Evolutionary conservation across 2,329 filamentous ascomycete species (phyloP).

Genomic region (Ophiostoma sp.): DNA sequence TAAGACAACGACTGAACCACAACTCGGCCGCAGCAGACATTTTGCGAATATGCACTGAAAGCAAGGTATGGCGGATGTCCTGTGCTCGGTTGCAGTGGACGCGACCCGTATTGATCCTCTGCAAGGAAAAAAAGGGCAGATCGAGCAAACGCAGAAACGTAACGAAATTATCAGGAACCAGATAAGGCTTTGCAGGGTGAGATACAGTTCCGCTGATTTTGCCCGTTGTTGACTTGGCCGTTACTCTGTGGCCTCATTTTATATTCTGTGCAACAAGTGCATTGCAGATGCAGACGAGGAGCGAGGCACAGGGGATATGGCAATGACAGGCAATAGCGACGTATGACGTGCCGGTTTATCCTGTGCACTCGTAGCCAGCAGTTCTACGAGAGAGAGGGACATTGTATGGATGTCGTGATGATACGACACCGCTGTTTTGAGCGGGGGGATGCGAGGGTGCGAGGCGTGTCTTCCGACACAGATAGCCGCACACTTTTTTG

Average conservation of each 20-base stretch:
- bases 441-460: not conserved
- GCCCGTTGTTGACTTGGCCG: not conserved
- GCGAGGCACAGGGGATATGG: not conserved
- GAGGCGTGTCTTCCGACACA: not conserved
- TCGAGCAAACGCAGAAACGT: not conserved
- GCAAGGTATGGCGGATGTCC: not conserved
- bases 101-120: not conserved
- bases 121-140: not conserved
- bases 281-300: not conserved
- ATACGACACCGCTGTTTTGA: constrained; percentile 13
- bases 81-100: not conserved
- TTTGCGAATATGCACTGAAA: not conserved
- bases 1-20: not conserved
- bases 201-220: not conserved
- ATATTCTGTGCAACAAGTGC: not conserved
- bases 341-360: not conserved
- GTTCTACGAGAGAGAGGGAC: too few species aligned
- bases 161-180: not conserved
- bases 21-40: not conserved
- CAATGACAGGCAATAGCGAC: not conserved
- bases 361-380: not conserved
- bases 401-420: not conserved
- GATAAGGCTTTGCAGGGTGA: not conserved
- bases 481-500: not conserved
- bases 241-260: not conserved